These are phyloP conservation scores for Ascochyta lentis DNA, from an alignment of 2,329 filamentous ascomycete genomes.

Conservation along the genomic window DNA sequence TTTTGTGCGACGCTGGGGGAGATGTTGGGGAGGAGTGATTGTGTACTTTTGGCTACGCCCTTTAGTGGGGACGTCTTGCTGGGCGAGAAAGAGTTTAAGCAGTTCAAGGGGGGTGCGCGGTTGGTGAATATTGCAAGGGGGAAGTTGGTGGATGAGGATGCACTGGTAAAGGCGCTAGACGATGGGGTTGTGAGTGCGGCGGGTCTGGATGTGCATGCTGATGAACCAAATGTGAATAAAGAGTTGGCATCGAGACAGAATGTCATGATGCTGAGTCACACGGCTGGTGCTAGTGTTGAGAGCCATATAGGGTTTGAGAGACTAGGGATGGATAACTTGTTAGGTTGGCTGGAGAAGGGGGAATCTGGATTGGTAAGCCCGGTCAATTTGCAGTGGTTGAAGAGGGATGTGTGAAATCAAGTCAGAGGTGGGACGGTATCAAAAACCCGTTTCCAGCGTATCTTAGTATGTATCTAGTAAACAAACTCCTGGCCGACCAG, in stretches of 20 bases:
- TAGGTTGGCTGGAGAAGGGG: constrained; percentile 62
- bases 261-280: constrained; percentile 70
- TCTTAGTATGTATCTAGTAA: constrained; percentile 17
- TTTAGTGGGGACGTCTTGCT: constrained; percentile 60
- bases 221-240: constrained; percentile 63
- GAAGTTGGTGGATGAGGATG: constrained; percentile 69
- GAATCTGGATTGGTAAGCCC: constrained; percentile 63
- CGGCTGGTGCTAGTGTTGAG: constrained; percentile 71
- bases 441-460: too few relatives aligned
- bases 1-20: constrained; percentile 60
- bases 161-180: constrained; percentile 66
- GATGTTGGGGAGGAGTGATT: constrained; percentile 64
- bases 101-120: constrained; percentile 62
- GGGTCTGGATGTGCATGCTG: constrained; percentile 69
- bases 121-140: constrained; percentile 73
- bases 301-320: constrained; percentile 72
- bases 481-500: constrained; percentile 38
- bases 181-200: constrained; percentile 58
- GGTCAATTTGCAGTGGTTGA: constrained; percentile 66
- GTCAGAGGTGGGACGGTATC: not conserved
- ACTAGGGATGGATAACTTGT: constrained; percentile 70
- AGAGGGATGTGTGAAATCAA: constrained; percentile 10
- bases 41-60: constrained; percentile 68
- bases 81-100: constrained; percentile 54
- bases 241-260: constrained; percentile 54